Conservation (phyloP, 2,329 filamentous ascomycete species). For the Zymoseptoria passerinii region DNA sequence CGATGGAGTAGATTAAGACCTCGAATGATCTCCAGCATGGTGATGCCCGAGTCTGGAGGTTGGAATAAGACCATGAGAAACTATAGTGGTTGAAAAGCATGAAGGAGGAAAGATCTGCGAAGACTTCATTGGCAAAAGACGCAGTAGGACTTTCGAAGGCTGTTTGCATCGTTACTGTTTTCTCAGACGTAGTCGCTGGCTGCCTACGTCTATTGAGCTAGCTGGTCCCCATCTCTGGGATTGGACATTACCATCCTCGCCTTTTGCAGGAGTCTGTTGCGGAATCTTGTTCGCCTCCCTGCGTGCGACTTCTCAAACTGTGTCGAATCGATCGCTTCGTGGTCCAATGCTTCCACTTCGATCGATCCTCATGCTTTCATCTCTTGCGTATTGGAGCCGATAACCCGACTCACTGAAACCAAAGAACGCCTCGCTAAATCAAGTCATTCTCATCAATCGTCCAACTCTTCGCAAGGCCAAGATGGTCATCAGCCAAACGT, state of each 20-base stretch:
- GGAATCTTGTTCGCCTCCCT: background rate
- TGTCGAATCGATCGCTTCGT: background rate
- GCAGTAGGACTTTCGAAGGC: background rate
- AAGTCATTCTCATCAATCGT: background rate
- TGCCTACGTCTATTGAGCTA: background rate
- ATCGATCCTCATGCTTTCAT: background rate
- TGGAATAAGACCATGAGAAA: too few relatives aligned
- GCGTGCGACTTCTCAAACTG: background rate
- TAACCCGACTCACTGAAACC: background rate
- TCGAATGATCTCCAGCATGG: too few relatives aligned
- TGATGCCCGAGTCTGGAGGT: too few relatives aligned
- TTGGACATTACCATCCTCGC: background rate
- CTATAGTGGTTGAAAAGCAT: too few relatives aligned
- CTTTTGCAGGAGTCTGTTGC: background rate
- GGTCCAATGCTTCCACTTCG: background rate
- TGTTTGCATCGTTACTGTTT: background rate
- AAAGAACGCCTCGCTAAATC: background rate
- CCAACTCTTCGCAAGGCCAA: background rate
- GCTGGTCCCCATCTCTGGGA: background rate
- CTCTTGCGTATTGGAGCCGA: background rate
- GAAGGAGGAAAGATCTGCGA: background rate
- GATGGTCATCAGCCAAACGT: background rate
- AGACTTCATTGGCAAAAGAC: background rate
- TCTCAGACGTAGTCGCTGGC: background rate
- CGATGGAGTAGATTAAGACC: too few relatives aligned